Percentiles rank a stretch among this genome's conserved stretches.
These are phyloP conservation scores for Neurospora sp. DNA, from an alignment of 495 filamentous ascomycete genomes.

Conservation along the genomic window DNA sequence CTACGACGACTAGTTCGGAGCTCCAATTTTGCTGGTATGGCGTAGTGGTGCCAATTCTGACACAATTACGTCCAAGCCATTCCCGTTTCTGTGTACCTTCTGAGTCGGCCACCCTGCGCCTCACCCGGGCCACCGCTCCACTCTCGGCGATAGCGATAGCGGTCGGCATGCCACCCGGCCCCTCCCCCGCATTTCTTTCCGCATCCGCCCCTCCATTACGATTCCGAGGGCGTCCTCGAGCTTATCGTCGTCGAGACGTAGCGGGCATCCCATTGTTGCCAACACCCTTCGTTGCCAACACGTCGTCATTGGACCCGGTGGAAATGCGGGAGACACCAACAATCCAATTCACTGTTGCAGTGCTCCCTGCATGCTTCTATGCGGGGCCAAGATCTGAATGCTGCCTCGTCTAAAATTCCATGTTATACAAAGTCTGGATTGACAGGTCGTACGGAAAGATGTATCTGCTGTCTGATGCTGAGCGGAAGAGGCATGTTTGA, in stretches of 20 bases:
- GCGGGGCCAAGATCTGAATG: not conserved
- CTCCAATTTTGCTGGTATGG: no score
- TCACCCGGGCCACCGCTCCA: no score
- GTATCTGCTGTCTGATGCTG: not conserved
- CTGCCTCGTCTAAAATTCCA: not conserved
- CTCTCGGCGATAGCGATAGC: not conserved
- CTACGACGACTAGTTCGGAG: no score
- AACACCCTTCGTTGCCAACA: not conserved
- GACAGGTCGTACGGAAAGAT: not conserved
- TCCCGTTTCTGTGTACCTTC: not conserved
- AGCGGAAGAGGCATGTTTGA: not conserved
- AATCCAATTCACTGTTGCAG: not conserved
- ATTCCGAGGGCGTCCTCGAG: not conserved
- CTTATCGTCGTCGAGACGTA: not conserved
- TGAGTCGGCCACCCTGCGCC: no score
- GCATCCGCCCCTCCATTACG: not conserved
- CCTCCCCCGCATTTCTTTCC: not conserved
- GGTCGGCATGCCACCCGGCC: not conserved
- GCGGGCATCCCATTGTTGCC: not conserved
- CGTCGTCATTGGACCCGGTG: not conserved
- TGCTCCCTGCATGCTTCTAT: not conserved
- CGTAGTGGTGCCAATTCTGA: no score
- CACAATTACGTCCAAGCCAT: not conserved
- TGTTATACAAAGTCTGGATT: not conserved
- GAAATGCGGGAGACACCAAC: not conserved